These are phyloP conservation scores for Yamadazyma dushanensis DNA, from an alignment of 1,139 yeast species.

Conservation along the genomic window DNA sequence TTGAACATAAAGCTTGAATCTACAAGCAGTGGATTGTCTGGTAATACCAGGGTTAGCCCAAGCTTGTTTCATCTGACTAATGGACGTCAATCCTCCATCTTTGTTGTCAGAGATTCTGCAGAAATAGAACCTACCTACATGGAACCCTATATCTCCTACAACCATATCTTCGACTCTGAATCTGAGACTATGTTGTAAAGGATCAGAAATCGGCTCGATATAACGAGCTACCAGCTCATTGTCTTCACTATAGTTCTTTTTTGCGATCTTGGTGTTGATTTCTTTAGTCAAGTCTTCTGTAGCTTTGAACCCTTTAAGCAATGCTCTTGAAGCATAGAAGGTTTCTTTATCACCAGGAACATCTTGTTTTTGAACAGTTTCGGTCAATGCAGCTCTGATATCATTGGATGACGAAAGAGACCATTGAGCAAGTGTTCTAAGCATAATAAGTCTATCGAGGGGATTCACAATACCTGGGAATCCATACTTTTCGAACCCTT, in stretches of 20 bases:
- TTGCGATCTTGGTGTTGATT: constrained; percentile 32
- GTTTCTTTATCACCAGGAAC: constrained; percentile 49
- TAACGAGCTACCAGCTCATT: constrained; percentile 26
- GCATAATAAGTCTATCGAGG: constrained; percentile 43
- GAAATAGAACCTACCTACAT: constrained; percentile 47
- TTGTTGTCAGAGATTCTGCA: constrained; percentile 41
- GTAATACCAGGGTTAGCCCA: constrained; percentile 21
- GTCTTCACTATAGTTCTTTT: constrained; percentile 28
- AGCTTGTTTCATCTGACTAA: constrained; percentile 31
- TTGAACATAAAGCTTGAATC: constrained; percentile 52
- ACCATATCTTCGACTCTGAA: constrained; percentile 42
- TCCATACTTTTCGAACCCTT: constrained; percentile 45
- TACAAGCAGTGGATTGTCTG: constrained; percentile 28
- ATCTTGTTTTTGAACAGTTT: constrained; percentile 36
- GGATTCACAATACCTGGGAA: constrained; percentile 44
- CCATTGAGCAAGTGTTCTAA: constrained; percentile 53
- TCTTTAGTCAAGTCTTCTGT: constrained; percentile 32
- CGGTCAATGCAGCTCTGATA: constrained; percentile 38
- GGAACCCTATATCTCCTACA: constrained; percentile 49
- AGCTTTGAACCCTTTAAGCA: constrained; percentile 38
- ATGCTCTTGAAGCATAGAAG: constrained; percentile 39
- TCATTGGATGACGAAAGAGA: constrained; percentile 42
- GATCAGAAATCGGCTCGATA: constrained; percentile 45
- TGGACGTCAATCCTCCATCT: constrained; percentile 41
- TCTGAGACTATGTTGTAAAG: constrained; percentile 37